Conservation (phyloP, 2,329 filamentous ascomycete species). For the Cercospora zeae-maydis region DNA sequence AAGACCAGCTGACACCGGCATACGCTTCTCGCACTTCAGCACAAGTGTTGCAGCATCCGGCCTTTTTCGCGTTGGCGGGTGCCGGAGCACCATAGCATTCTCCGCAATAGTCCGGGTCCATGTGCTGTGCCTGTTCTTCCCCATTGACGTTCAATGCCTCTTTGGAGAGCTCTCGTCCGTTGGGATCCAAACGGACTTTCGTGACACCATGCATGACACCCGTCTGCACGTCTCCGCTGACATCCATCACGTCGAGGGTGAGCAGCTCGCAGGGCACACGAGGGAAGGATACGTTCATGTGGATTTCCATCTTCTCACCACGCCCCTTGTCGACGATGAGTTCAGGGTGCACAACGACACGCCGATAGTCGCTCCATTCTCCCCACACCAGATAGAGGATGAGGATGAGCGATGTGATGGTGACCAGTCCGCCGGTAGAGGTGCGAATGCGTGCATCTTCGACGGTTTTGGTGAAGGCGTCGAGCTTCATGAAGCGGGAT, state of each 20-base stretch:
- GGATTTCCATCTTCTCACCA: slow-evolving; percentile 99
- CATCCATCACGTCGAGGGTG: slow-evolving; percentile 98
- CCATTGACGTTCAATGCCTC: slow-evolving; percentile 67
- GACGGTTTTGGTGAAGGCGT: slow-evolving; percentile 93
- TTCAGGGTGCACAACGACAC: slow-evolving; percentile 82
- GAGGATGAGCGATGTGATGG: slow-evolving; percentile 81
- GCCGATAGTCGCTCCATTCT: slow-evolving; percentile 92
- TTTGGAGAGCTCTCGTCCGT: slow-evolving; percentile 69
- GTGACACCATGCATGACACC: slow-evolving; percentile 88
- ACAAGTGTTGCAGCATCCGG: slow-evolving; percentile 95
- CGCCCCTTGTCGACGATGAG: slow-evolving; percentile 93
- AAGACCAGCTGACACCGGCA: slow-evolving; percentile 84
- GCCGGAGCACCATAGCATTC: slow-evolving; percentile 82
- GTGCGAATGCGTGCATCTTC: slow-evolving; percentile 96
- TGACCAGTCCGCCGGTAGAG: slow-evolving; percentile 91
- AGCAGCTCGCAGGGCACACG: slow-evolving; percentile 90
- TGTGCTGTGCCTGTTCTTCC: slow-evolving; percentile 64
- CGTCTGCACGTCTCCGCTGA: slow-evolving; percentile 93
- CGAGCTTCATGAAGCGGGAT: slow-evolving; percentile 91
- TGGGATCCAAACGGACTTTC: slow-evolving; percentile 80
- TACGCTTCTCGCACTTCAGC: slow-evolving; percentile 96
- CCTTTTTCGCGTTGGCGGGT: slow-evolving; percentile 67
- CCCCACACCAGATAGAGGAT: slow-evolving; percentile 87
- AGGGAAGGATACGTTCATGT: slow-evolving; percentile 95
- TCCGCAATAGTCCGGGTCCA: slow-evolving; percentile 90